Base-by-base conservation (phyloP, 2,329 filamentous ascomycete species). In the Diaporthe sp. region DNA sequence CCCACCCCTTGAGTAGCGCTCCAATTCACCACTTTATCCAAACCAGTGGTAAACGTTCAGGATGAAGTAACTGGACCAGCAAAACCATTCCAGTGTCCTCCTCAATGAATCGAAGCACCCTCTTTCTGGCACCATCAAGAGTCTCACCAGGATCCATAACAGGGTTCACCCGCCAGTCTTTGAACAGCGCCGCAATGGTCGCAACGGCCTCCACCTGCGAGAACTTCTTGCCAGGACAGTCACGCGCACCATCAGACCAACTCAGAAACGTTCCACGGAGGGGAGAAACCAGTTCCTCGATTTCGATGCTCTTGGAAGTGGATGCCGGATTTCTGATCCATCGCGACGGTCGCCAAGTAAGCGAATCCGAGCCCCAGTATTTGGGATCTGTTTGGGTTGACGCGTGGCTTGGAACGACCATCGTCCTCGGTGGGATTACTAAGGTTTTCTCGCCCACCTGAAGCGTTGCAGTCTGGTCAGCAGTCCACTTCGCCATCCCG, bases 171-270 rank as follows among this genome's bases (percentile, higher is more conserved):
- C 68, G 67, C 76, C 77, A 79, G 42, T 79, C 77, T 3, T 74
- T 71, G 67, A 81, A 79, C 22, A 82, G 54, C 17, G 58, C 71
- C 2, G 81, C 80, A 42, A 82, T 73, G 5, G 78, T 79, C 2
- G 80, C 80, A 6, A 81, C 82, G 47, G 81, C 80, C 76, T 83
- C 81, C 67, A 84, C 80, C 60, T 83, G 79, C 2, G 81, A 79
- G 74, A 84, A 83, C 67, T 82, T 83, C 28, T 70, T 77, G 0
- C 81, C 82, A 0, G 80, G 78, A 28, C 82, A 83, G 68, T 80
- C 78, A 10, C 78, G 79, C 28, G 75, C 52, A 17, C 82, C 81
- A 3, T 82, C 81, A 0, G 81, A 81, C 81, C 82, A 83, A 3
- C 75, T 76, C 1, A 79, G 30, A 55, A 79, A 81, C 0, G 74